These are phyloP conservation scores for Ascochyta koolunga DNA, from an alignment of 2,329 filamentous ascomycete genomes.

Conservation along the genomic window DNA sequence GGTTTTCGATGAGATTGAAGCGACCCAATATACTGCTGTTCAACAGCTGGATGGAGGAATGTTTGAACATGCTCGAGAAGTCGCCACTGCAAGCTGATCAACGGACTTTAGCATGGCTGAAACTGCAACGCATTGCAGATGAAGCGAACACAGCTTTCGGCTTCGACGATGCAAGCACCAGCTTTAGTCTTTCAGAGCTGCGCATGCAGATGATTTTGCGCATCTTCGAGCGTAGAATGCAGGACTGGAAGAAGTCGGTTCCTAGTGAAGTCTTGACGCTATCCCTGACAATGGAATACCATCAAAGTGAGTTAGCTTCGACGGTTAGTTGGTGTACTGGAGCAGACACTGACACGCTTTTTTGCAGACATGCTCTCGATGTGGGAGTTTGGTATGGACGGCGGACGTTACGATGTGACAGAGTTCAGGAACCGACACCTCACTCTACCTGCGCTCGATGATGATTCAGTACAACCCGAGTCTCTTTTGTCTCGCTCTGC, in stretches of 20 bases:
- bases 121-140: slow-evolving; percentile 45
- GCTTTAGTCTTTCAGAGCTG: slow-evolving; percentile 44
- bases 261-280: slow-evolving; percentile 40
- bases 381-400: slow-evolving; percentile 49
- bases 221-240: slow-evolving; percentile 46
- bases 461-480: slow-evolving; percentile 42
- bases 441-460: slow-evolving; percentile 43
- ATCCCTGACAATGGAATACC: slow-evolving; percentile 36
- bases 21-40: slow-evolving; percentile 43
- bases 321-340: neutral
- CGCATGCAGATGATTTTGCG: slow-evolving; percentile 44
- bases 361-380: slow-evolving; percentile 36
- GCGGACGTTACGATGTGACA: slow-evolving; percentile 44
- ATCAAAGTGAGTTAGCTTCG: slow-evolving; percentile 23
- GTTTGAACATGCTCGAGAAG: slow-evolving; percentile 37
- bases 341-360: neutral
- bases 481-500: slow-evolving; percentile 40
- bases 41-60: slow-evolving; percentile 49
- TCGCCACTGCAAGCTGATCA: slow-evolving; percentile 40
- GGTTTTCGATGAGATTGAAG: slow-evolving; percentile 42
- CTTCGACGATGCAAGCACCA: slow-evolving; percentile 47
- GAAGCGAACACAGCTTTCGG: slow-evolving; percentile 47
- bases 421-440: slow-evolving; percentile 44
- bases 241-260: slow-evolving; percentile 43
- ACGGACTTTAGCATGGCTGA: slow-evolving; percentile 38